phyloP scores from a whole-genome alignment of 805 yeast species.

The Candida ficus region DNA sequence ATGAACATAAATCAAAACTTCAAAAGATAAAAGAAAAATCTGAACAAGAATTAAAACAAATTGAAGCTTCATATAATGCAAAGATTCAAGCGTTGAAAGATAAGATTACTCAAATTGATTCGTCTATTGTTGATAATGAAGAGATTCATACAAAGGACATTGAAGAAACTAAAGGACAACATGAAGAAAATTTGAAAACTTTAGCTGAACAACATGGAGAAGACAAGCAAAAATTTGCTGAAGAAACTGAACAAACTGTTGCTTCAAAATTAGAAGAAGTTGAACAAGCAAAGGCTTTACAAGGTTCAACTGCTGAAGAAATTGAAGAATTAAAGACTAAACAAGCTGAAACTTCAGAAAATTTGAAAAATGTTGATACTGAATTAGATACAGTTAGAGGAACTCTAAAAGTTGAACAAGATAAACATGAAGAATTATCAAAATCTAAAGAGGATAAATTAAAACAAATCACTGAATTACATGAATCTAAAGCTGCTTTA shows the following conservation, averaged over 20 bases:
- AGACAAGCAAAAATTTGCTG: constrained; percentile 13
- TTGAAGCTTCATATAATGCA: constrained; percentile 17
- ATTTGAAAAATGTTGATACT: constrained; percentile 13
- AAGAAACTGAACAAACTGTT: constrained; percentile 22
- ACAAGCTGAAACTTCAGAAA: constrained; percentile 22
- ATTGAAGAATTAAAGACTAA: constrained; percentile 21
- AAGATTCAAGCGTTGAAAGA: constrained; percentile 20
- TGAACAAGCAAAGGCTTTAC: constrained; percentile 19
- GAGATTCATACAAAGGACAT: constrained; percentile 11
- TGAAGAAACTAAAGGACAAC: constrained; percentile 12
- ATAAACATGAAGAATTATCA: constrained; percentile 15
- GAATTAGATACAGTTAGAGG: constrained; percentile 16
- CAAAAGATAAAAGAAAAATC: constrained; percentile 14
- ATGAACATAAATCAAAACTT: constrained; percentile 16
- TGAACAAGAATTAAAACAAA: constrained; percentile 14
- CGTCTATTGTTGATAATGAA: constrained; percentile 14
- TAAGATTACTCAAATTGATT: constrained; percentile 20
- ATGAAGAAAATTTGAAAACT: constrained; percentile 15
- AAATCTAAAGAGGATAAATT: constrained; percentile 13
- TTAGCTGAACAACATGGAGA: constrained; percentile 22
- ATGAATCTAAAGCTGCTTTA: constrained; percentile 16
- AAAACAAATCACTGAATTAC: constrained; percentile 16
- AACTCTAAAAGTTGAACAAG: constrained; percentile 15
- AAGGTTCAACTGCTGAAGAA: constrained; percentile 16
- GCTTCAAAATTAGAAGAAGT: constrained; percentile 16